phyloP scores from a whole-genome alignment of 2,329 filamentous ascomycete species.

The Pyrenochaeta sp. region DNA sequence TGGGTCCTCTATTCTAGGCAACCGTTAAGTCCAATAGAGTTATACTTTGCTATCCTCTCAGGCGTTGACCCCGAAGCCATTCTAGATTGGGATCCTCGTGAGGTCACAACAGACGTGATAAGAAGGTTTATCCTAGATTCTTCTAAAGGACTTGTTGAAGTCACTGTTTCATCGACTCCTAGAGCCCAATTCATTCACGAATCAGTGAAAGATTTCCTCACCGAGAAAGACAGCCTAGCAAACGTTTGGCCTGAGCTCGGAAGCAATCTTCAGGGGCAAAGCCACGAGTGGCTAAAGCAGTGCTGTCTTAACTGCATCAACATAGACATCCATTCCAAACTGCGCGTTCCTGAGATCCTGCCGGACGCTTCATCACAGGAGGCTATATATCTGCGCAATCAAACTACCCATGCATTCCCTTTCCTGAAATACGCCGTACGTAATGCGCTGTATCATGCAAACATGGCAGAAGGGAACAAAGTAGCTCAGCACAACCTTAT shows the following conservation, averaged over 20 bases:
- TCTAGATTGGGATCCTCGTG: constrained; percentile 10
- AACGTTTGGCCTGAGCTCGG: constrained; percentile 40
- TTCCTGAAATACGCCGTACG: constrained; percentile 58
- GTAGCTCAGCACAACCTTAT: constrained; percentile 25
- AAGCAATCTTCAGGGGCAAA: constrained; percentile 28
- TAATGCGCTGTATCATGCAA: constrained; percentile 55
- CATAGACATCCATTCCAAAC: constrained; percentile 21
- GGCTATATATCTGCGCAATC: neutral
- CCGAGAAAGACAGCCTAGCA: constrained; percentile 40
- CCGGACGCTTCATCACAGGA: too few species aligned
- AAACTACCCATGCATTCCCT: constrained; percentile 42
- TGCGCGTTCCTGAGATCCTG: too few species aligned
- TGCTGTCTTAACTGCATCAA: constrained; percentile 54
- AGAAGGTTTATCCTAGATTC: constrained; percentile 20
- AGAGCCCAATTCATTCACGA: constrained; percentile 36
- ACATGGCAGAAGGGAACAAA: constrained; percentile 41
- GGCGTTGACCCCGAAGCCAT: constrained; percentile 6
- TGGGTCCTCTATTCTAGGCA: constrained; percentile 9
- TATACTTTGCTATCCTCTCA: constrained; percentile 17
- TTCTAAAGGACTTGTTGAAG: constrained; percentile 24
- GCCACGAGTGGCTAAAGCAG: constrained; percentile 46
- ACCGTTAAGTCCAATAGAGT: constrained; percentile 9
- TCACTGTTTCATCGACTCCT: constrained; percentile 18
- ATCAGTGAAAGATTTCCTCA: constrained; percentile 45
- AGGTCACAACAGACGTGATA: constrained; percentile 13